Evolutionary conservation across 345 rosid genomes (phyloP).

Genomic region (Populus deltoides): DNA sequence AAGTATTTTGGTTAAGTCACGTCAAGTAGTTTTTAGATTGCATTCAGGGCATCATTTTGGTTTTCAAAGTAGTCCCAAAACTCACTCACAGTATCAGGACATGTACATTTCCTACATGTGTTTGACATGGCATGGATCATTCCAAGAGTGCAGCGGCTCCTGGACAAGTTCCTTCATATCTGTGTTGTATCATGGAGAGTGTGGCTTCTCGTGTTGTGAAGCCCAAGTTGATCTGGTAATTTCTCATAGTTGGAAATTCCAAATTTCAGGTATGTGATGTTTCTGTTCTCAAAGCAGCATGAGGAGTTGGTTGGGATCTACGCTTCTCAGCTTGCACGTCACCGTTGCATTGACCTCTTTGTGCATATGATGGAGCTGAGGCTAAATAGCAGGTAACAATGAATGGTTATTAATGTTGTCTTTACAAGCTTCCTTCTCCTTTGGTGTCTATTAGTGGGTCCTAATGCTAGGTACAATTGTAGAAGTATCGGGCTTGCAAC

Average conservation of each 20-base stretch:
- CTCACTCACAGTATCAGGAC: neutral
- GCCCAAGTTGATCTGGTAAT: constrained; percentile 1
- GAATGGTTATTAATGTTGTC: neutral
- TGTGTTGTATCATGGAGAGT: neutral
- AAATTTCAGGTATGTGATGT: constrained; percentile 85
- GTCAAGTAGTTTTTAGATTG: no score
- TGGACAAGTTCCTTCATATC: no score
- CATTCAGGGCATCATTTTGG: neutral
- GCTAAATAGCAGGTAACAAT: constrained; percentile 74
- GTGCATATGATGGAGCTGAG: constrained; percentile 99
- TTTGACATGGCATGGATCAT: neutral
- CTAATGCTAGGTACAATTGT: no score
- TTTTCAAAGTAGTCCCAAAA: neutral
- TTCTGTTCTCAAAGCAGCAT: constrained; percentile 89
- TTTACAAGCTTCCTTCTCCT: neutral
- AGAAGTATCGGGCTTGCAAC: no score
- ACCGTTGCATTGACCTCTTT: constrained; percentile 92
- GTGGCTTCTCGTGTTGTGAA: neutral
- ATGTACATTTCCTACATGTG: constrained; percentile 6
- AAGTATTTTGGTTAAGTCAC: constrained; percentile 24
- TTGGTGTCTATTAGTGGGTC: neutral
- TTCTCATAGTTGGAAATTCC: constrained; percentile 26
- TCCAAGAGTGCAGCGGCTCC: no score
- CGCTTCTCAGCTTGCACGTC: constrained; percentile 93
- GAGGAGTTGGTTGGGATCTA: constrained; percentile 93